Base-by-base conservation (phyloP, 2,329 filamentous ascomycete species). In the Botrytis paeoniae region DNA sequence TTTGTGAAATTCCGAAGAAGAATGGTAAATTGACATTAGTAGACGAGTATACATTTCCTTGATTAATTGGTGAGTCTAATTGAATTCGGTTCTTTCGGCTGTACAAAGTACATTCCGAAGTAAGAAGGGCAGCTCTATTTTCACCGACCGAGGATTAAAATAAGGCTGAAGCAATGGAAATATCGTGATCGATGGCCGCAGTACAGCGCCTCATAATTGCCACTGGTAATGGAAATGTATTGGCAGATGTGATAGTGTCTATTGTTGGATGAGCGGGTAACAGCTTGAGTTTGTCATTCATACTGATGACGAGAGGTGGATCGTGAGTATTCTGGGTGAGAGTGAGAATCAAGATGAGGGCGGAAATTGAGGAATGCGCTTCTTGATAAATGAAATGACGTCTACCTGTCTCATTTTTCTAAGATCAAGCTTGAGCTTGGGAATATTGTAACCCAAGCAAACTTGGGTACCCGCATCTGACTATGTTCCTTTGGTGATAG, bases 401-500 rank as follows among this genome's bases (percentile, higher is more conserved):
- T 39, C 32, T 39, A 14, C 5, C 6, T 37, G 59, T 61, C 59
- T 61, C 22, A 2, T 16, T 16, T n/a, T 2, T 61, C 1, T 2
- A 7, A 14, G 10, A 61, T 39, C 59, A 8, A 9, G 22, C 22
- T 39, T 6, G 3, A 3, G 4, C 25, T 37, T n/a, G 9, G 22
- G n/a, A 61, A 61, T 7, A 7, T 18, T 35, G 2, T 4, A 35
- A 35, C 32, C 32, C 32, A 35, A 35, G 4, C 4, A 35, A 35
- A 35, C 32, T 35, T 35, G 32, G 32, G 32, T 35, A 4, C 32
- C 32, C 32, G 32, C 41, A 18, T 51, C 14, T n/a, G 12, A 4
- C 48, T n/a, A n/a, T 16, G 1, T 3, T 7, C 0, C 1, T 51
- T n/a, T n/a, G 4, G 25, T n/a, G 5, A n/a, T n/a, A 51, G 12